Base-by-base conservation (phyloP, 192 early-diverging fungal genomes). In the Chytriomyces confervae region DNA sequence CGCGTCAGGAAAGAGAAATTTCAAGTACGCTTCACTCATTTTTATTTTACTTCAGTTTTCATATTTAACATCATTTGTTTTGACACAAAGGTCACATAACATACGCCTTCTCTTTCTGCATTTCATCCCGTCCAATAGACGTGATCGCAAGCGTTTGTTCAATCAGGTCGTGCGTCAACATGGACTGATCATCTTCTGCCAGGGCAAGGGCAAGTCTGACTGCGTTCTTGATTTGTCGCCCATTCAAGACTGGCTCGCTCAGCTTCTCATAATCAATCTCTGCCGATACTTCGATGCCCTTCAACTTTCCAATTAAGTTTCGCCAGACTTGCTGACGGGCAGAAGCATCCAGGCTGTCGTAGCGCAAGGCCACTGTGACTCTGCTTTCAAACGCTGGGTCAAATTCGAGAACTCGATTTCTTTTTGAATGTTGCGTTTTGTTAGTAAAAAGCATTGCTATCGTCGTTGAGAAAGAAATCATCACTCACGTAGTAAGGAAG, bases 341-440 rank as follows among this genome's bases (percentile, higher is more conserved):
- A 44, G 27, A 57, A 11, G 61, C 51, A 63, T 66, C 74, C 64
- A 90, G 72, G 6, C 85, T 69, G 24, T 88, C 79, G 75, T 87
- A 91, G 74, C 73, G 60, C 46, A 90, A 72, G 13, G 88, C 83
- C 16, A 90, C 77, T 11, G 85, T 90, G 18, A 91, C 84, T 23
- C 89, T 64, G 43, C 62, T 70, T 75, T 90, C 83, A 46, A 90
- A 84, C 13, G 89, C 89, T 29, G 83, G 81, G 62, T 91, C 90
- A 77, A 91, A 91, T n/a, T 81, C 78, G 24, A 23, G 48, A 7
- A 90, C 89, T 13, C 89, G 69, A 70, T 91, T 91, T 46, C 36
- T 36, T 36, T 36, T 36, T 36, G 36, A 36, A 36, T 36, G 36
- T 36, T 36, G 36, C 36, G 4, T 2, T 36, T 36, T 2, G 1